phyloP scores from a whole-genome alignment of 2,329 filamentous ascomycete species.

The Monilinia aucupariae region DNA sequence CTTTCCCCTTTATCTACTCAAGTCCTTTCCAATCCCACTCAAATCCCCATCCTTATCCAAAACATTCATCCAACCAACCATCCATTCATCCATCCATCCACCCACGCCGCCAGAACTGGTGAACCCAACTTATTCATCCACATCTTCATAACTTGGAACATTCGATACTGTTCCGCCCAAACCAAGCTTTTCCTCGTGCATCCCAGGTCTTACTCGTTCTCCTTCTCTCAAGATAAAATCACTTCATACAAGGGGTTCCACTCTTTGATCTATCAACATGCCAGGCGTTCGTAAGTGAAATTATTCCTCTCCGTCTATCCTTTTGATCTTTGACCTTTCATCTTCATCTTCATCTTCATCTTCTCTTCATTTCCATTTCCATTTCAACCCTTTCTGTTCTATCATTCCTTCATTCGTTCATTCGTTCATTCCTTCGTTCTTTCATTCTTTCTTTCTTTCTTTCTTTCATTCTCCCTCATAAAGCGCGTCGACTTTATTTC shows the following conservation, averaged over 20 bases:
- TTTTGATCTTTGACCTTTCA: too few species aligned
- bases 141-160: too few species aligned
- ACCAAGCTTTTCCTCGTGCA: too few species aligned
- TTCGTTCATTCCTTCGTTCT: background rate
- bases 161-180: too few species aligned
- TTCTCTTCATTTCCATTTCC: slow-evolving; percentile 1
- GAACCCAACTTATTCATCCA: too few species aligned
- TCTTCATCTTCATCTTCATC: slow-evolving; percentile 1
- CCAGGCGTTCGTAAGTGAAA: slow-evolving; percentile 32
- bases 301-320: too few species aligned
- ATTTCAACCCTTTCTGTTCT: background rate
- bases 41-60: background rate
- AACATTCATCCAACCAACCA: background rate
- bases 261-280: slow-evolving; percentile 25
- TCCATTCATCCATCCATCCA: too few species aligned
- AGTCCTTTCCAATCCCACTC: too few species aligned
- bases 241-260: slow-evolving; percentile 4
- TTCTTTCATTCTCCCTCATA: too few species aligned
- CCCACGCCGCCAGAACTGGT: too few species aligned
- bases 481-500: too few species aligned
- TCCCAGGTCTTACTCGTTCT: slow-evolving; percentile 2
- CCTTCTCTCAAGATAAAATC: background rate
- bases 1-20: too few species aligned
- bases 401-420: background rate
- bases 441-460: background rate